phyloP scores from a whole-genome alignment of 2,329 filamentous ascomycete species.

The Magnaporthiopsis incrustans region DNA sequence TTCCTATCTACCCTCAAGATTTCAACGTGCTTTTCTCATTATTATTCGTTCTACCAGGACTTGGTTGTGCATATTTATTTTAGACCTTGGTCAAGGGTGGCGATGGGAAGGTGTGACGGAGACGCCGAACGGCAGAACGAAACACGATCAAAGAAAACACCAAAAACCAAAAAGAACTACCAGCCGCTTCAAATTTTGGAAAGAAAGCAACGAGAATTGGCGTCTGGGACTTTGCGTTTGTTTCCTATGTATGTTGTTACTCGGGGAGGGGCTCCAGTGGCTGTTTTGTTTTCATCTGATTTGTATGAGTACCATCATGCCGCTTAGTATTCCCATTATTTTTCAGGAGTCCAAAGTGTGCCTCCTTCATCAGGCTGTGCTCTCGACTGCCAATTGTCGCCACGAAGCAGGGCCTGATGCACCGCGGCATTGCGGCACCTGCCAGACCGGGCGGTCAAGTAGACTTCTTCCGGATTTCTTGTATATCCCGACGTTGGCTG shows the following conservation, averaged over 20 bases:
- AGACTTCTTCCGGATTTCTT: background rate
- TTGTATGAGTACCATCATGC: background rate
- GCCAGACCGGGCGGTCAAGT: too few species aligned
- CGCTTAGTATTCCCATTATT: background rate
- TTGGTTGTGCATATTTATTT: background rate
- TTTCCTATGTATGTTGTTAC: conserved; percentile 2
- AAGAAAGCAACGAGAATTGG: background rate
- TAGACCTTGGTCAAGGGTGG: background rate
- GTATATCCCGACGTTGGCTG: background rate
- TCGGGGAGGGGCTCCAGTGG: background rate
- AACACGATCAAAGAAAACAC: background rate
- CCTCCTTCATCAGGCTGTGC: too few species aligned
- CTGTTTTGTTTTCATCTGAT: background rate
- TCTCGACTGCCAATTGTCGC: too few species aligned
- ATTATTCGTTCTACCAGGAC: background rate
- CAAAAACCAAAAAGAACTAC: background rate
- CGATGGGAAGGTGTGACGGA: background rate
- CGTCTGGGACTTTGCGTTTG: background rate
- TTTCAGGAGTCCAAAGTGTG: background rate
- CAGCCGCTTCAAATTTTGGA: background rate
- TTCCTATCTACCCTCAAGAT: background rate
- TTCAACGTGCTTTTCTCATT: background rate
- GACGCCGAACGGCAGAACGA: background rate
- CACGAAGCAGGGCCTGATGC: too few species aligned
- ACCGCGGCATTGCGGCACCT: background rate